Percentiles rank a stretch among this genome's conserved stretches.
phyloP scores from a whole-genome alignment of 768 basidiomycete species.

The Lactarius indigo region DNA sequence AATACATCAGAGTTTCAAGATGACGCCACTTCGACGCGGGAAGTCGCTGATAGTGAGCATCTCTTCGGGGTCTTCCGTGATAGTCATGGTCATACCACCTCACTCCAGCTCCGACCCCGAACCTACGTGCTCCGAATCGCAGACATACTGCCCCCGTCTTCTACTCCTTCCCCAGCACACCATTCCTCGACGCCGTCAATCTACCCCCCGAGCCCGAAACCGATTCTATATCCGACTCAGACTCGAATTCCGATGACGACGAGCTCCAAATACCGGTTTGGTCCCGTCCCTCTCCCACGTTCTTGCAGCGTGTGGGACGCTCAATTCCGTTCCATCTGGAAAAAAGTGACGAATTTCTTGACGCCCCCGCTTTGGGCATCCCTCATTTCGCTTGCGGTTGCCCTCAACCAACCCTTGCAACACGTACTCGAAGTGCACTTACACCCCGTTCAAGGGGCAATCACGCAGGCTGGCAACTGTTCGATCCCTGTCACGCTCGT shows the following conservation, averaged over 20 bases:
- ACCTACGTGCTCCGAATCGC: neutral
- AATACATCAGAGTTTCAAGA: neutral
- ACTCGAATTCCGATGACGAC: conserved; percentile 28
- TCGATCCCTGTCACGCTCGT: conserved; percentile 87
- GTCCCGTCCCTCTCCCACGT: conserved; percentile 30
- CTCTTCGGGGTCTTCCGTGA: neutral
- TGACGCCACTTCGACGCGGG: neutral
- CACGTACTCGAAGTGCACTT: conserved; percentile 60
- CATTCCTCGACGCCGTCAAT: conserved; percentile 19
- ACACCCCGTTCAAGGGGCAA: conserved; percentile 62
- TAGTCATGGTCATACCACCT: neutral
- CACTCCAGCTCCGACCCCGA: neutral
- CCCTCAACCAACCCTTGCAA: conserved; percentile 73
- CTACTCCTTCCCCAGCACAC: conserved; percentile 65
- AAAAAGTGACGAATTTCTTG: conserved; percentile 67
- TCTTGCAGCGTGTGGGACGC: conserved; percentile 30
- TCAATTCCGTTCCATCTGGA: conserved; percentile 34
- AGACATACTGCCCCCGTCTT: conserved; percentile 42
- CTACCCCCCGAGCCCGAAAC: conserved; percentile 13
- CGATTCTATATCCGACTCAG: conserved; percentile 22
- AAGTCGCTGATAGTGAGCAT: neutral
- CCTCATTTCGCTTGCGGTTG: conserved; percentile 68
- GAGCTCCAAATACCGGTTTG: conserved; percentile 25
- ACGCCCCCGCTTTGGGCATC: conserved; percentile 87
- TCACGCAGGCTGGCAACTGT: conserved; percentile 66